phyloP scores from a whole-genome alignment of 2,329 filamentous ascomycete genomes.

The Cytospora paraplurivora region DNA sequence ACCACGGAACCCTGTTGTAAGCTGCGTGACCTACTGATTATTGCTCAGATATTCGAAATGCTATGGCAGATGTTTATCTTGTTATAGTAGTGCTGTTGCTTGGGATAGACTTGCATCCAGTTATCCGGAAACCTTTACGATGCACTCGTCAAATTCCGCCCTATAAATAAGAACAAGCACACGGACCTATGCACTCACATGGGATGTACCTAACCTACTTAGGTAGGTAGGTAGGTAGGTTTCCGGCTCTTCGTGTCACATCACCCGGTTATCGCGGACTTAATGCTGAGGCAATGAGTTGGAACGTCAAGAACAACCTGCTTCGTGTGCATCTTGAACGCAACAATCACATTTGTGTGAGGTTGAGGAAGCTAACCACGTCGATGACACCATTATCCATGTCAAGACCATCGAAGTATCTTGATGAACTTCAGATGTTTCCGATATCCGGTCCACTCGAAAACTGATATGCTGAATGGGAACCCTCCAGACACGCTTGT shows the following conservation, averaged over 20 bases:
- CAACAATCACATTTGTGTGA: neutral
- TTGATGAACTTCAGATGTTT: slow-evolving; percentile 12
- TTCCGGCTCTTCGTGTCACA: neutral
- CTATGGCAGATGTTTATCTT: too few species aligned
- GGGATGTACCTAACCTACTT: too few species aligned
- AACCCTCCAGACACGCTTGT: slow-evolving; percentile 6
- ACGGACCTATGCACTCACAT: too few species aligned
- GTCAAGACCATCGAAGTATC: slow-evolving; percentile 8
- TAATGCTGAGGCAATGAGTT: neutral
- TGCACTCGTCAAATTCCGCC: too few species aligned
- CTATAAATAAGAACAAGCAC: too few species aligned
- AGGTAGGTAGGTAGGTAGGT: slow-evolving; percentile 5
- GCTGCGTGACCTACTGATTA: too few species aligned
- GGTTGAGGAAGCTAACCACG: slow-evolving; percentile 1
- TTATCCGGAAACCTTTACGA: too few species aligned
- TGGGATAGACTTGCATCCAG: too few species aligned
- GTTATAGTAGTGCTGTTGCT: too few species aligned
- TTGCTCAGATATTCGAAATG: too few species aligned
- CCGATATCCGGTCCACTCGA: slow-evolving; percentile 7
- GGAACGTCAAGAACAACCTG: slow-evolving; percentile 6
- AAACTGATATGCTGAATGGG: neutral
- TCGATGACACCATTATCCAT: neutral
- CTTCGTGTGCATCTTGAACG: neutral
- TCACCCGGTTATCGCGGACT: slow-evolving; percentile 1
- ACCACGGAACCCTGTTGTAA: too few species aligned